Base-by-base conservation (phyloP, 2,329 filamentous ascomycete genomes). In the Sphaceloma murrayae region DNA sequence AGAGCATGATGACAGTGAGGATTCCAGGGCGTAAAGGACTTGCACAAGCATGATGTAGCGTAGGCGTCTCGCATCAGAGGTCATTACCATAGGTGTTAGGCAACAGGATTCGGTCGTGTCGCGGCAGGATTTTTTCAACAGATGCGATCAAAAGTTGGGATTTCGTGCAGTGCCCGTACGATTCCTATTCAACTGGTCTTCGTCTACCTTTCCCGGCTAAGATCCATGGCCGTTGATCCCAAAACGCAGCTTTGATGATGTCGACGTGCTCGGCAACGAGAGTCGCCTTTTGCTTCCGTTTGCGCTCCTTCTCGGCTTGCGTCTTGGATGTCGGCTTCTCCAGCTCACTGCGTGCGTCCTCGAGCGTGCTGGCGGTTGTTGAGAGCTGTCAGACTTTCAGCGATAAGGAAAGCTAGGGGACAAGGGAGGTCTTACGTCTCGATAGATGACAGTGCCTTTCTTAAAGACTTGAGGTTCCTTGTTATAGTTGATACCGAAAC, bases 401-500 rank as follows among this genome's bases (percentile, higher is more conserved):
- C n/a, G n/a, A n/a, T n/a, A n/a, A n/a, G n/a, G n/a, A n/a, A n/a
- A n/a, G n/a, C n/a, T n/a, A 13, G 9, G 3, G 16, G 21, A 4
- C 16, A 16, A 29, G 19, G 11, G 24, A 43, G 16, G 29, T 33
- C 18, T 33, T 26, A 43, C 33, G 62, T 75, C 57, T 64, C 88
- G 75, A 60, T 88, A 91, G 4, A 96, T 65, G 2, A 95, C 82
- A 52, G 85, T 96, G 3, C 91, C 91, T 61, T 96, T 98, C 62
- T 82, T 91, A 63, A 77, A 94, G 11, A 95, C 87, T 51, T 93
- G 86, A 0, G 78, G 78, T 62, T 98, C 91, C 53, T 94, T 91
- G 63, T 98, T 98, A 66, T 98, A 98, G 65, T 98, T 98, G 59
- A 96, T 88, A 2, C 80, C 77, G 62, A 94, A 96, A 18, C 74